These are phyloP conservation scores for Citeromyces matritensis DNA, from an alignment of 805 yeast species.

Conservation along the genomic window DNA sequence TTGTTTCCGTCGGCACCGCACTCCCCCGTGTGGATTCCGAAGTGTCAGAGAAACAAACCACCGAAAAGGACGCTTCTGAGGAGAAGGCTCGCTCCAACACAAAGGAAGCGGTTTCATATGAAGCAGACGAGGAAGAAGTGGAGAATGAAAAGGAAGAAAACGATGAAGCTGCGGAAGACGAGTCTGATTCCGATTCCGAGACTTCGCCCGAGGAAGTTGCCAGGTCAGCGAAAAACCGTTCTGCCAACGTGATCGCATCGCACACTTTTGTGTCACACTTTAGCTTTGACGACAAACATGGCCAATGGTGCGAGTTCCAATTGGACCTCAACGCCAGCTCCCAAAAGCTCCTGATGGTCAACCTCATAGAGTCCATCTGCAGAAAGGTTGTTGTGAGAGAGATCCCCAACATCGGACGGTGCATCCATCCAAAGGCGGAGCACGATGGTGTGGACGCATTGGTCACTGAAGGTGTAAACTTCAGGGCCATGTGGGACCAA, in stretches of 20 bases:
- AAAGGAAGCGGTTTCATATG: constrained; percentile 83
- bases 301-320: constrained; percentile 88
- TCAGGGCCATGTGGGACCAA: constrained; percentile 96
- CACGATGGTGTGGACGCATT: constrained; percentile 55
- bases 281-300: constrained; percentile 78
- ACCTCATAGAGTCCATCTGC: constrained; percentile 86
- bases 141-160: constrained; percentile 63
- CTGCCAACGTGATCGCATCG: constrained; percentile 60
- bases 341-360: constrained; percentile 92
- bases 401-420: constrained; percentile 81
- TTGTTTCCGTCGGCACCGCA: constrained; percentile 63
- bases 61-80: constrained; percentile 36
- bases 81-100: constrained; percentile 45
- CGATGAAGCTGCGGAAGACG: constrained; percentile 11
- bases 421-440: constrained; percentile 67
- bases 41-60: constrained; percentile 13
- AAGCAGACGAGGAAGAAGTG: constrained; percentile 88
- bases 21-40: constrained; percentile 40
- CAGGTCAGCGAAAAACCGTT: constrained; percentile 67
- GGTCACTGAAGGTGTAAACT: constrained; percentile 97
- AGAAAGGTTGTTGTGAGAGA: constrained; percentile 86
- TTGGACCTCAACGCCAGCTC: constrained; percentile 73
- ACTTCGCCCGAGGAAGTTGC: constrained; percentile 19
- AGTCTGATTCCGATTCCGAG: constrained; percentile 8
- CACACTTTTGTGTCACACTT: constrained; percentile 65